These are phyloP conservation scores for Kodamaea nitidulidarum DNA, from an alignment of 805 yeast genomes.

Conservation along the genomic window DNA sequence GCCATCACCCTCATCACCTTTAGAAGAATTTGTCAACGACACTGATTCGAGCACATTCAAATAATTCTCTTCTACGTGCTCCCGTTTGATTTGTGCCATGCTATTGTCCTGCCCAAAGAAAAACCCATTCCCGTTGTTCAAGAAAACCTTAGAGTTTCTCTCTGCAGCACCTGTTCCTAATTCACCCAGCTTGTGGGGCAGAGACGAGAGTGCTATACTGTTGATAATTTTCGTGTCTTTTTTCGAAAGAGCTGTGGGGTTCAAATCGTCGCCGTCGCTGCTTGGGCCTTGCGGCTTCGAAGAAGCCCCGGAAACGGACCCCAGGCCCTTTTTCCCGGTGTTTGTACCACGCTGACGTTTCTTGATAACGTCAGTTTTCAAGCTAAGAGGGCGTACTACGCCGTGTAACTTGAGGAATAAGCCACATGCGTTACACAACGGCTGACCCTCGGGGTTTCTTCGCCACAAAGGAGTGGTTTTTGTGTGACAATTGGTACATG, in stretches of 20 bases:
- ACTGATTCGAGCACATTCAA: conserved; percentile 14
- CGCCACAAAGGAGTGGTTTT: conserved; percentile 94
- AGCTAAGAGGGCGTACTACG: conserved; percentile 85
- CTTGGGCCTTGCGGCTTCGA: conserved; percentile 1
- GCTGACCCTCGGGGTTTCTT: conserved; percentile 86
- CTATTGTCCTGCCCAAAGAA: conserved; percentile 8
- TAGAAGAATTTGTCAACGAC: conserved; percentile 4
- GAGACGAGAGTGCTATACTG: conserved; percentile 9
- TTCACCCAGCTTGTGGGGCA: neutral
- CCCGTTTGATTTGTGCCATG: conserved; percentile 6
- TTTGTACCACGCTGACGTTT: conserved; percentile 67
- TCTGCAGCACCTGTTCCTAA: neutral
- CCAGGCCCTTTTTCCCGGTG: conserved; percentile 14
- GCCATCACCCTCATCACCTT: conserved; percentile 8
- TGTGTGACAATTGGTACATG: conserved; percentile 88
- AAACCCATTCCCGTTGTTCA: conserved; percentile 10
- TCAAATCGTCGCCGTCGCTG: conserved; percentile 42
- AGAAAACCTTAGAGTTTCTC: neutral
- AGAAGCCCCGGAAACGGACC: conserved; percentile 6
- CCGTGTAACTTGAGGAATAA: conserved; percentile 89
- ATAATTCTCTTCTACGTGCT: conserved; percentile 15
- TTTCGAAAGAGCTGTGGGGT: conserved; percentile 40
- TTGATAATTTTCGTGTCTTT: conserved; percentile 10
- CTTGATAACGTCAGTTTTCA: conserved; percentile 89
- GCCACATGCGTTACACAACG: conserved; percentile 96